Evolutionary conservation across 129 eudicot genomes (phyloP), one percentile per base, ranked within the genome.

Genomic region (Pittosporum tobira): DNA sequence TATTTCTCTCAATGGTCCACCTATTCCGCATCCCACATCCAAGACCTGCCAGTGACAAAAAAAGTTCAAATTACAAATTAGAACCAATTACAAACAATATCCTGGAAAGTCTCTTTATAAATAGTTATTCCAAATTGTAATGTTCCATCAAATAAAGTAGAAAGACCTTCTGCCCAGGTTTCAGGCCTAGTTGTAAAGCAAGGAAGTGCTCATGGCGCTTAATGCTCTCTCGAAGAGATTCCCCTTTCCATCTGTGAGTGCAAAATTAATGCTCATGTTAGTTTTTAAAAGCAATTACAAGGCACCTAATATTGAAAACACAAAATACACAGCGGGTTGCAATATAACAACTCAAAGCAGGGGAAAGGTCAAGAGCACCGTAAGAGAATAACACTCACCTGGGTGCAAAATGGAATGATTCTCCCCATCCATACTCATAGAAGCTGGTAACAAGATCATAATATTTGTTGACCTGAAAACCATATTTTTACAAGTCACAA

Each of bases 361-460:
- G 31, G 28, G 16, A 56, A 20, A 23, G 11, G 10, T 13, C 3
- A 20, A 56, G 43, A 1, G 20, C 21, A 42, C 38, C 28, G 36
- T 36, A 58, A 57, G 57, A 44, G 48, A 40, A 47, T 19, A 40
- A 25, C 15, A 50, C 38, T 64, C 55, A 87, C 99, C 99, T 93
- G 53, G 69, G 88, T 14, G 99, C 99, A 82, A 93, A 87, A 75
- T 93, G 99, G 71, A 93, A 93, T 67, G 99, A 93, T 66, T 93
- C 99, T 76, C 99, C 99, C 99, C 94, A 93, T 43, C 99, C 99
- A 79, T 87, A 87, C 73, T 93, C 99, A 34, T 93, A 93, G 79
- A 87, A 93, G 82, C 99, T 93, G 19, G 99, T 93, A 56, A 73
- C 96, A 48, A 93, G 94, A 71, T 93, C 96, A 65, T 93, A 93